Base-by-base conservation (phyloP, 352 stramenopile genomes). In the Globisporangium middletonii region DNA sequence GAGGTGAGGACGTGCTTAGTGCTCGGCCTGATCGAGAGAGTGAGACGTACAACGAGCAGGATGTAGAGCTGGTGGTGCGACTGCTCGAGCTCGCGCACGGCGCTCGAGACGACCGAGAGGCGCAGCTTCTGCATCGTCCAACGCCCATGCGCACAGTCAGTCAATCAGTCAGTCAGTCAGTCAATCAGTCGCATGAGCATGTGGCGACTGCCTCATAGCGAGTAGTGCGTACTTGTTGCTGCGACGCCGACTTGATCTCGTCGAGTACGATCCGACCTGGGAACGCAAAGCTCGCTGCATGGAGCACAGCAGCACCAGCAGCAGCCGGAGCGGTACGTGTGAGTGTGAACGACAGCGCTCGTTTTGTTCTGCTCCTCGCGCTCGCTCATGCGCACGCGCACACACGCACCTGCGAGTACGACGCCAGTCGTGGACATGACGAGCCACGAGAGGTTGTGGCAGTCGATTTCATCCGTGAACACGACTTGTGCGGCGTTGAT, bases 51-150 rank as follows among this genome's bases (percentile, higher is more conserved):
- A 49, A 88, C 58, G 35, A 89, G 54, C 2, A 89, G 75, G 13
- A 77, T 60, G 75, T 78, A 90, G 2, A 90, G 72, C 52, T 88
- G 79, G 38, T 84, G 68, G 43, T 90, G 74, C 37, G 77, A 85
- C 53, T 88, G 75, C 58, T 88, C 73, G 30, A 90, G 56, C 62
- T 90, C 79, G 6, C 59, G 64, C 16, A 77, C 56, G 6, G 67
- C 58, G 12, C 52, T 53, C 0, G 71, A 77, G 26, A 72, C 53
- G 1, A 50, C 28, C 13, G 59, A 53, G n/a, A 81, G 53, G 45
- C 68, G 77, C 53, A 76, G 78, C 63, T 73, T 63, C 61, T 73
- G 44, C 37, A 41, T 7, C 9, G 19, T 23, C 48, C 28, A 11
- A 15, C 45, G 1, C 7, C 58, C 16, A 2, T 16, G 3, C n/a